A percentile compares a stretch with the other conserved stretches of the same genome.
phyloP scores from a whole-genome alignment of 148 eudicot species.

The Diospyros kaki region DNA sequence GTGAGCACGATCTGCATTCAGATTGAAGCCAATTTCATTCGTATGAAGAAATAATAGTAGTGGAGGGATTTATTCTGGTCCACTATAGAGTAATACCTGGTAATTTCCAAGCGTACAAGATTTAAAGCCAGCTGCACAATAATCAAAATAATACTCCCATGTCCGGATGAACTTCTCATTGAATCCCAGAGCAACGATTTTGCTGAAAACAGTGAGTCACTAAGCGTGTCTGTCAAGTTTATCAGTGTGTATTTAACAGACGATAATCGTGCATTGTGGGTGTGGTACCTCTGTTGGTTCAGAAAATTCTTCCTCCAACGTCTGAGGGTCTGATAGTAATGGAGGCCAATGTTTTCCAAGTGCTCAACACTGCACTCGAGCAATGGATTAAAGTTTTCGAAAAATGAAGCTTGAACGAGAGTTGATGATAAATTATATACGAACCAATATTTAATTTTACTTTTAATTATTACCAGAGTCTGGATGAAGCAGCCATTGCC shows the following conservation, averaged over 20 bases:
- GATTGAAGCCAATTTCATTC: neutral
- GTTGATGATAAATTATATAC: neutral
- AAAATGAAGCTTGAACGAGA: neutral
- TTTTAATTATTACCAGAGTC: constrained; percentile 44
- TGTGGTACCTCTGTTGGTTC: constrained; percentile 46
- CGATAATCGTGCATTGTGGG: neutral
- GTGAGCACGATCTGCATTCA: constrained; percentile 59
- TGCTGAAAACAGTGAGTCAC: constrained; percentile 20
- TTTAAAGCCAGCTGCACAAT: constrained; percentile 86
- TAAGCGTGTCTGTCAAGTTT: neutral
- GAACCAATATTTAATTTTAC: constrained; percentile 8
- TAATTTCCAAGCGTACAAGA: constrained; percentile 62
- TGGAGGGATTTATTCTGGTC: neutral
- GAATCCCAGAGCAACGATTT: constrained; percentile 63
- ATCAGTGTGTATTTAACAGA: neutral
- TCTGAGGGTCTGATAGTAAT: constrained; percentile 63
- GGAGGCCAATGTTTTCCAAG: constrained; percentile 72
- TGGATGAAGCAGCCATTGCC: constrained; percentile 77
- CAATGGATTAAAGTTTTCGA: neutral
- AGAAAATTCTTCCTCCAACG: constrained; percentile 66
- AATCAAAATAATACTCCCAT: constrained; percentile 91
- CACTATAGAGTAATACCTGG: constrained; percentile 46
- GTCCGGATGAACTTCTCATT: constrained; percentile 75
- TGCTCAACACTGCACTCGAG: constrained; percentile 60
- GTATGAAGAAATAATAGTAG: neutral